Base-by-base conservation (phyloP, 208 protist genomes). In the Crithidia bombi region DNA sequence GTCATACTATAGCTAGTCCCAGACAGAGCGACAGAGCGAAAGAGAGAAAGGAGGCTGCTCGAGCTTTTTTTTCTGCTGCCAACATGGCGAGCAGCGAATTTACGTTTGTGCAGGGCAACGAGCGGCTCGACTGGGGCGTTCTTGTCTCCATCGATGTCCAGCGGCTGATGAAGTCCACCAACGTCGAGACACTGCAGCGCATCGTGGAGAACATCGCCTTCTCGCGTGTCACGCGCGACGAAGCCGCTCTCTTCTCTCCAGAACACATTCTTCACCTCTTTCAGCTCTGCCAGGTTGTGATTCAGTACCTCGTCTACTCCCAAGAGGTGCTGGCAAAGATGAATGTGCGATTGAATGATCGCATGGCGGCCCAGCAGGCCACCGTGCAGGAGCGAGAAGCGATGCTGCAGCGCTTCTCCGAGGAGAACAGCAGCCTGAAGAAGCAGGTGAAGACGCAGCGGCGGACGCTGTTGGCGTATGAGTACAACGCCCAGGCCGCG, bases 271-370 rank as follows among this genome's bases (percentile, higher is more conserved):
- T 93, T 0, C 92, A 97, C 64, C 82, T 97, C 28, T 91, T 95
- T 51, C 84, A 85, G 19, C 77, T 97, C 14, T 85, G 68, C 26
- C 92, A 97, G 77, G 46, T 97, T 3, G 80, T 97, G 10, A 81
- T 95, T 38, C 92, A 97, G 69, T 97, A 97, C 73, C 52, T 97
- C 7, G 89, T 97, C 32, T 92, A 90, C 74, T 93, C 89, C 21
- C 92, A 97, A 71, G 87, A 94, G 62, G 85, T 84, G 39, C 72
- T 96, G 12, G 89, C 87, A 4, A 90, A 89, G 65, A 86, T 95
- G 61, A 97, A 97, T 66, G 65, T 85, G 14, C 70, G 73, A 44
- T 81, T 96, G 10, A 90, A 83, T 52, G 84, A 93, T 23, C 74
- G 78, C 5, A 55, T 90, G 44, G 61, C 73, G 39, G 88, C 79